Base-by-base conservation (phyloP, 768 basidiomycete genomes). In the Cantharellus anzutake region DNA sequence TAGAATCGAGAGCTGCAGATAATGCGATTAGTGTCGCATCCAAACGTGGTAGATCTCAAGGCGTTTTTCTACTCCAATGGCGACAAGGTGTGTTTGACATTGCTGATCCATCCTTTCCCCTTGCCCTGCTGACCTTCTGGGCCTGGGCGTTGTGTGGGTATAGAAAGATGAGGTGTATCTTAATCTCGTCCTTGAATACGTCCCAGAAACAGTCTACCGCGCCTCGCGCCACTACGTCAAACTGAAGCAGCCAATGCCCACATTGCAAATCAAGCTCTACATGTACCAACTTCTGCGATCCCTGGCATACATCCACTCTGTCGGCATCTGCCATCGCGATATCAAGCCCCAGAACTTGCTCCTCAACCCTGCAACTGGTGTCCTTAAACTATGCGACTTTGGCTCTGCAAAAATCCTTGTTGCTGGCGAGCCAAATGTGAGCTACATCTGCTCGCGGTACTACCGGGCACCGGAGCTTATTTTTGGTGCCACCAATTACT, bases 121-220 rank as follows among this genome's bases (percentile, higher is more conserved):
- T 55, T 16, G 39, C 20, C 20, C 20, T 29, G 20, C 20, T 29
- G 20, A 29, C 20, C 35, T 14, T 52, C 29, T 62, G 51, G 42
- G 39, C 41, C 2, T 62, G 5, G 7, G 40, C 48, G 5, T 41
- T 41, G 16, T 57, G 56, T 11, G 16, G 39, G 39, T 64, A 53
- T 73, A 96, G 92, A 98, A 98, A 79, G 96, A 99, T 72, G 96
- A 99, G 78, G 91, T 99, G 58, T 99, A 96, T 75, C 86, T 99
- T 68, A 99, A 99, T 71, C 85, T 99, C 70, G 92, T 99, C 40
- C 82, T 96, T 67, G 96, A 99, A 82, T 99, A 91, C 72, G 92
- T 99, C 57, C 96, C 96, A 44, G 96, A 98, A 75, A 99, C 96
- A 14, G 96, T 99, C 60, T 98, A 98, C 75, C 90, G 94, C 68